These are phyloP conservation scores for Cucumis sativus DNA, from an alignment of 306 rosid genomes.

Conservation along the genomic window Cucumber_9930_V3 NC_026658.2:5502501-5503000, in stretches of 20 bases:
- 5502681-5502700: slow-evolving; percentile 91
- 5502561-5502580: slow-evolving; percentile 3
- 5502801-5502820: not conserved
- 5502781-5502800: not conserved
- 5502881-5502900: slow-evolving; percentile 93
- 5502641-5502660: slow-evolving; percentile 96
- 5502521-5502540: slow-evolving; percentile 92
- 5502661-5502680: slow-evolving; percentile 98
- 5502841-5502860: slow-evolving; percentile 69
- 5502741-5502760: slow-evolving; percentile 79
- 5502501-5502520: slow-evolving; percentile 96
- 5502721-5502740: slow-evolving; percentile 90
- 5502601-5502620: not conserved
- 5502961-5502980: not conserved
- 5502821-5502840: not conserved
- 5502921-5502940: slow-evolving; percentile 59
- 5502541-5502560: not conserved
- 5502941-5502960: not conserved
- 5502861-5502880: slow-evolving; percentile 98
- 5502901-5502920: slow-evolving; percentile 96
- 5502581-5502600: not conserved
- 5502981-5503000: not conserved
- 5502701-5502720: slow-evolving; percentile 85
- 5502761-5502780: slow-evolving; percentile 19
- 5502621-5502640: slow-evolving; percentile 15